These are phyloP conservation scores for Leccinum truebloodii DNA, from an alignment of 768 basidiomycete species.

Conservation along the genomic window DNA sequence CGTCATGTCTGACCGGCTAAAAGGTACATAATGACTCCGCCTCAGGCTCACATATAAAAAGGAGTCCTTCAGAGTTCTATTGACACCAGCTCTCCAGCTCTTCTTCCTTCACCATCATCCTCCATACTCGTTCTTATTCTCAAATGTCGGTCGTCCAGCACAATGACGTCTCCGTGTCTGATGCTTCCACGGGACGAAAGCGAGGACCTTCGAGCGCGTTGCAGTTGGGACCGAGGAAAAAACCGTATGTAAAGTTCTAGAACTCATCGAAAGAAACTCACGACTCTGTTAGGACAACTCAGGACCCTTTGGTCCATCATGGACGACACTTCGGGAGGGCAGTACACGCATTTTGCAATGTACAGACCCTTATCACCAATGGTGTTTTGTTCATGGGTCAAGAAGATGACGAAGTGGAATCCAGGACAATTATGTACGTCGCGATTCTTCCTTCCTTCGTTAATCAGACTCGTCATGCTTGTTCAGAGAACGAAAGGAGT, in stretches of 20 bases:
- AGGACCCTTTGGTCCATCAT: neutral
- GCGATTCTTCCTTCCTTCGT: neutral
- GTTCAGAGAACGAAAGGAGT: neutral
- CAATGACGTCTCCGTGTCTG: neutral
- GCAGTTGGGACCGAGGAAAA: neutral
- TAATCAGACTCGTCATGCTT: neutral
- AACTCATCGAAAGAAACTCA: neutral
- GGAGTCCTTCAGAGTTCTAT: too few species aligned
- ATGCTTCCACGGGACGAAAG: neutral
- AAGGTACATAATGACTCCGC: too few species aligned
- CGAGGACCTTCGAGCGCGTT: neutral
- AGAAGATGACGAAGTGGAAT: neutral
- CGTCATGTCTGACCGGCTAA: too few species aligned
- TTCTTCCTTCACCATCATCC: too few species aligned
- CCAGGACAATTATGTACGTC: neutral
- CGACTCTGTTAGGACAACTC: neutral
- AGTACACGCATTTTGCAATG: neutral
- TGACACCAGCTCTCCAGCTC: too few species aligned
- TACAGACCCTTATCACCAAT: neutral
- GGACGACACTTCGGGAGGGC: neutral
- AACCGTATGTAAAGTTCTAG: neutral
- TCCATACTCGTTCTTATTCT: too few species aligned
- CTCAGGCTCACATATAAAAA: too few species aligned
- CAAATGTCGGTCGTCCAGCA: neutral
- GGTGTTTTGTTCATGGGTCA: neutral